These are phyloP conservation scores for Lophiotrema nucula DNA, from an alignment of 495 filamentous ascomycete species.

Conservation along the genomic window DNA sequence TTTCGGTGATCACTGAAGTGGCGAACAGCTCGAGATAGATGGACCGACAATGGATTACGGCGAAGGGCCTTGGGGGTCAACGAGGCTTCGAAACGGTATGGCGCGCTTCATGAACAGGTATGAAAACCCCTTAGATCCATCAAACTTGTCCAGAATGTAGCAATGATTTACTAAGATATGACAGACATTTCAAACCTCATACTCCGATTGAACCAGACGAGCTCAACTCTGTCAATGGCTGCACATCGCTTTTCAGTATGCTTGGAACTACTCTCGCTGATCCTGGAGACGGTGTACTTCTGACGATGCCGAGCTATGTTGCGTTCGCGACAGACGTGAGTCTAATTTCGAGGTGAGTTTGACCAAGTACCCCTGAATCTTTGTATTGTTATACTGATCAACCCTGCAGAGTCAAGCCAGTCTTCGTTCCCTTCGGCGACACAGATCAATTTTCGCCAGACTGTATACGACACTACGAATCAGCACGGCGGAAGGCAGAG, in stretches of 20 bases:
- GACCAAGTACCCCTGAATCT: too few relatives aligned
- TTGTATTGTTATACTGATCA: background rate
- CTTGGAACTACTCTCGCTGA: constrained; percentile 18
- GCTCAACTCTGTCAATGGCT: constrained; percentile 27
- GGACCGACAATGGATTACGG: constrained; percentile 32
- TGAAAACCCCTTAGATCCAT: background rate
- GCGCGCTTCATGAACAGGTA: constrained; percentile 33
- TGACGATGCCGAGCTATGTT: constrained; percentile 29
- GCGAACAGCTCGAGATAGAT: background rate
- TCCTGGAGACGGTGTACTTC: constrained; percentile 35
- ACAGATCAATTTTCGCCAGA: constrained; percentile 21
- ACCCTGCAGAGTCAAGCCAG: constrained; percentile 9
- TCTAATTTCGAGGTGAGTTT: constrained; percentile 13
- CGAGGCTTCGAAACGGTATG: constrained; percentile 29
- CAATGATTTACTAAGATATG: too few relatives aligned
- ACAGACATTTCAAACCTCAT: constrained; percentile 29
- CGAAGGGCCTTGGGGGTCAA: constrained; percentile 34
- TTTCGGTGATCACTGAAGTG: background rate
- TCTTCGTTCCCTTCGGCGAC: constrained; percentile 23
- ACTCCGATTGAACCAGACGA: constrained; percentile 10
- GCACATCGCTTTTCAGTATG: constrained; percentile 27
- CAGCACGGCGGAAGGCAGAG: constrained; percentile 14
- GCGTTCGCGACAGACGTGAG: constrained; percentile 31
- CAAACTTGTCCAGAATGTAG: background rate
- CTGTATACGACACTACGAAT: constrained; percentile 24